Evolutionary conservation across 1,139 yeast genomes (phyloP).

Genomic region (Pichia sp.): DNA sequence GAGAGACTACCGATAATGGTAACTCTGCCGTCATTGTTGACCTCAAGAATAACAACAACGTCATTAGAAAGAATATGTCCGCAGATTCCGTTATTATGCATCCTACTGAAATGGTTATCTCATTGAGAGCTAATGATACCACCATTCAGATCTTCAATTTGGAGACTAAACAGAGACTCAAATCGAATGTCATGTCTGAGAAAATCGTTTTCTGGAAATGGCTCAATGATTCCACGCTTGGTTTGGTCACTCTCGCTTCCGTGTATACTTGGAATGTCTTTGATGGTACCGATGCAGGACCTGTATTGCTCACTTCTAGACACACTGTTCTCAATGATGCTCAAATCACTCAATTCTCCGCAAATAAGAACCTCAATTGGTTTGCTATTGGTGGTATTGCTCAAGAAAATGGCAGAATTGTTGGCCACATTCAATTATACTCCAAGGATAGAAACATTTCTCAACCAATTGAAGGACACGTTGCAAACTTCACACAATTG

Average conservation of each 20-base stretch:
- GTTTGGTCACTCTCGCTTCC: conserved; percentile 73
- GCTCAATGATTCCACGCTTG: conserved; percentile 68
- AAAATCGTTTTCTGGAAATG: conserved; percentile 97
- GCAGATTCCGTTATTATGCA: conserved; percentile 99
- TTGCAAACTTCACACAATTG: conserved; percentile 77
- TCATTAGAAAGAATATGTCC: conserved; percentile 85
- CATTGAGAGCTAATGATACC: conserved; percentile 93
- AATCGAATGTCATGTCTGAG: conserved; percentile 79
- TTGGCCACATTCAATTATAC: conserved; percentile 92
- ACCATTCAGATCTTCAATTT: conserved; percentile 92
- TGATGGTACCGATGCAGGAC: conserved; percentile 76
- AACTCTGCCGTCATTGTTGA: conserved; percentile 92
- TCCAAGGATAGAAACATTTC: conserved; percentile 86
- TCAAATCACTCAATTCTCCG: conserved; percentile 87
- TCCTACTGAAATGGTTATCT: conserved; percentile 80
- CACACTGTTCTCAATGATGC: conserved; percentile 73
- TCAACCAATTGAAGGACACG: conserved; percentile 98
- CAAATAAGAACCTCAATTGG: conserved; percentile 83
- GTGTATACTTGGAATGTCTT: conserved; percentile 79
- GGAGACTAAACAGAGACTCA: conserved; percentile 79
- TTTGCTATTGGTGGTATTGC: conserved; percentile 93
- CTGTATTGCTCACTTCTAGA: conserved; percentile 72
- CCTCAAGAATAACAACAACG: conserved; percentile 64
- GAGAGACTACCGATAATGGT: conserved; percentile 71
- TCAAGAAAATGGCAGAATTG: conserved; percentile 91